Percentiles rank a stretch among this genome's conserved stretches.
phyloP scores from a whole-genome alignment of 1,284 basidiomycete genomes.

The Puccinia novopanici region DNA sequence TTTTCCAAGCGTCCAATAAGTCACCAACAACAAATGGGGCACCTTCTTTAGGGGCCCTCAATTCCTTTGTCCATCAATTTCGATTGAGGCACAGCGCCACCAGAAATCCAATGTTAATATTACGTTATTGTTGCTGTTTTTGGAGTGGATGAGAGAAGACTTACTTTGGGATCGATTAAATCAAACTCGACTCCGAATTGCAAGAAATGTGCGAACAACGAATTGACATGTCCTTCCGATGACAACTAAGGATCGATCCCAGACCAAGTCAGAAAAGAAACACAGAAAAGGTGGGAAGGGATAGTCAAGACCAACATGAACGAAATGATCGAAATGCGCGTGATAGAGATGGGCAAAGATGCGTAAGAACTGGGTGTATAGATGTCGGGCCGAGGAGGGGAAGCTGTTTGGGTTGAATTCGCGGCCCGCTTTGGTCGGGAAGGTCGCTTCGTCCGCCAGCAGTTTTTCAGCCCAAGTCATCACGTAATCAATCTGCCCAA shows the following conservation, averaged over 20 bases:
- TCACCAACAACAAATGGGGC: slow-evolving; percentile 48
- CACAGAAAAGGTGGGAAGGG: neutral
- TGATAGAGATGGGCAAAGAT: slow-evolving; percentile 51
- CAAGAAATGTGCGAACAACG: slow-evolving; percentile 49
- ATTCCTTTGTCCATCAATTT: slow-evolving; percentile 29
- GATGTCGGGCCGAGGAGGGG: slow-evolving; percentile 41
- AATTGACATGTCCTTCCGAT: slow-evolving; percentile 49
- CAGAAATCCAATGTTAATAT: neutral
- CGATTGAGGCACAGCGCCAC: no score
- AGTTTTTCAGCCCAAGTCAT: slow-evolving; percentile 98
- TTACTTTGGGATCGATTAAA: slow-evolving; percentile 48
- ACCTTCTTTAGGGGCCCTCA: slow-evolving; percentile 48
- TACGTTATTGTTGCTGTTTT: neutral
- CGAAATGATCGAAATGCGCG: slow-evolving; percentile 50
- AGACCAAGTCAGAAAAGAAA: neutral
- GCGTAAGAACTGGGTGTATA: slow-evolving; percentile 48
- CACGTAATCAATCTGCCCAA: slow-evolving; percentile 79
- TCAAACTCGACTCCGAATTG: slow-evolving; percentile 50
- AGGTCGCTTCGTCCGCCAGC: slow-evolving; percentile 85
- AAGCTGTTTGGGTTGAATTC: slow-evolving; percentile 50
- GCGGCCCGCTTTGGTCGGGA: slow-evolving; percentile 91
- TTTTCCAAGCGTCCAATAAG: slow-evolving; percentile 49
- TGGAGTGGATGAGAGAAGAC: neutral
- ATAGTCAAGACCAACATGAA: slow-evolving; percentile 40
- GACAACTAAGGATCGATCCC: slow-evolving; percentile 18